Conservation (phyloP, 371 early-diverging fungal species). For the Mucor circinelloides region DNA sequence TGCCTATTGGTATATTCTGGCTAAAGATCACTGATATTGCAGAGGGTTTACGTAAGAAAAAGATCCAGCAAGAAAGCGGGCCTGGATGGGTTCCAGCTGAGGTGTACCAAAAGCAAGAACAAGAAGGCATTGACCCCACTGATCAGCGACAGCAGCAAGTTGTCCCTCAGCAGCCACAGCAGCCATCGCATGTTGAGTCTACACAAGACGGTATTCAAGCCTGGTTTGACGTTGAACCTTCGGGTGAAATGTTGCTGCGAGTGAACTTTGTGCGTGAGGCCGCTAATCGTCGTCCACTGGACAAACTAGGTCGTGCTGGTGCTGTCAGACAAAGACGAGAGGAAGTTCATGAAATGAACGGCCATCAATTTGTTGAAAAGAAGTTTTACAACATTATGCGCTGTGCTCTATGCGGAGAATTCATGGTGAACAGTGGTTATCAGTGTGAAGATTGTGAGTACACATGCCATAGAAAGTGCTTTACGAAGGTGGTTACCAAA, state of each 20-base stretch:
- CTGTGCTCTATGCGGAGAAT: constrained; percentile 93
- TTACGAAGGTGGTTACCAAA: constrained; percentile 82
- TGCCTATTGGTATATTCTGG: constrained; percentile 83
- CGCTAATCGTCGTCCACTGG: constrained; percentile 62
- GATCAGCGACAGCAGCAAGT: constrained; percentile 1
- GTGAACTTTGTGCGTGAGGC: constrained; percentile 70
- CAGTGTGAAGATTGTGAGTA: constrained; percentile 97
- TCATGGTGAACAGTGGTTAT: constrained; percentile 85
- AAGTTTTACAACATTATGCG: constrained; percentile 94
- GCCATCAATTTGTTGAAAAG: constrained; percentile 88
- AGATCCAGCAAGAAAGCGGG: constrained; percentile 62
- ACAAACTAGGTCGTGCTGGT: constrained; percentile 82
- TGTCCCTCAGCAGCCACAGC: constrained; percentile 7
- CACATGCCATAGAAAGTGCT: constrained; percentile 94
- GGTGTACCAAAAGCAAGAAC: constrained; percentile 36
- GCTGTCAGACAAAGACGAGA: constrained; percentile 88
- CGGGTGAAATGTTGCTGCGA: constrained; percentile 82
- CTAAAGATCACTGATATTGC: constrained; percentile 81
- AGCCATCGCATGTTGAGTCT: constrained; percentile 20
- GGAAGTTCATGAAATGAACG: constrained; percentile 82
- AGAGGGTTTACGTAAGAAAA: constrained; percentile 75
- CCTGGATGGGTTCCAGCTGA: constrained; percentile 56
- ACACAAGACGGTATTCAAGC: constrained; percentile 70
- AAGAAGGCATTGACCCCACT: neutral
- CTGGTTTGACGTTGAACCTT: constrained; percentile 93